Evolutionary conservation across 495 filamentous ascomycete genomes (phyloP), one percentile per base, ranked within the genome.

Genomic region (Aeminium ludgeri): DNA sequence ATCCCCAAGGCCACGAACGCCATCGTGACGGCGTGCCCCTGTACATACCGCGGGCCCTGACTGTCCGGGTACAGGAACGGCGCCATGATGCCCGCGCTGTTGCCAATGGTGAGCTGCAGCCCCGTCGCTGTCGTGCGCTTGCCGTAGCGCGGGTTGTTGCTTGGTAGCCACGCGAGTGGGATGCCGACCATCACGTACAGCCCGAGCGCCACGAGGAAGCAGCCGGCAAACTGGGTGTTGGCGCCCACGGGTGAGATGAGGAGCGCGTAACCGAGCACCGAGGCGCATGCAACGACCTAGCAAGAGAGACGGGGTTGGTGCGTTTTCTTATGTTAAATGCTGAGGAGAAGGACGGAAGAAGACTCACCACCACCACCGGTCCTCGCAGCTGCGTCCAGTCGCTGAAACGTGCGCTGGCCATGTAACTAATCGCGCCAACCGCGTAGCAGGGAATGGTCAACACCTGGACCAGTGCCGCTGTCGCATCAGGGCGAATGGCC

Each of bases 401-500:
- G 16, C 71, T 76, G 16, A 78, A 43, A 39, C 62, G 64, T 1
- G 80, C 79, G 2, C 74, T 56, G 7, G 62, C 44, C 51, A 85
- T 66, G 45, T 81, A 85, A 0, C 65, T 67, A 23, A 76, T 62
- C 0, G 76, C 78, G 0, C 79, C 81, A 8, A 82, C 54, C 30
- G 67, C 68, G 49, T 84, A 86, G 54, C 76, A 80, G 3, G 81
- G 81, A 31, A 86, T 79, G 0, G 79, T 85, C n/a, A 84, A 68
- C 18, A 78, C 68, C 56, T 86, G 81, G 13, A 79, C 65, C 41
- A 80, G 58, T 0, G 77, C 67, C 0, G 61, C 60, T 0, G 69
- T 62, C 69, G 76, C 83, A 6, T 16, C 44, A 12, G 61, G 51
- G 1, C 76, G 75, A 40, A 83, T 68, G 10, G 66, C 73, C 20